A percentile compares a stretch with the other conserved stretches of the same genome.
Evolutionary conservation across 2,329 filamentous ascomycete genomes (phyloP).

Genomic region (Fusarium humuli): DNA sequence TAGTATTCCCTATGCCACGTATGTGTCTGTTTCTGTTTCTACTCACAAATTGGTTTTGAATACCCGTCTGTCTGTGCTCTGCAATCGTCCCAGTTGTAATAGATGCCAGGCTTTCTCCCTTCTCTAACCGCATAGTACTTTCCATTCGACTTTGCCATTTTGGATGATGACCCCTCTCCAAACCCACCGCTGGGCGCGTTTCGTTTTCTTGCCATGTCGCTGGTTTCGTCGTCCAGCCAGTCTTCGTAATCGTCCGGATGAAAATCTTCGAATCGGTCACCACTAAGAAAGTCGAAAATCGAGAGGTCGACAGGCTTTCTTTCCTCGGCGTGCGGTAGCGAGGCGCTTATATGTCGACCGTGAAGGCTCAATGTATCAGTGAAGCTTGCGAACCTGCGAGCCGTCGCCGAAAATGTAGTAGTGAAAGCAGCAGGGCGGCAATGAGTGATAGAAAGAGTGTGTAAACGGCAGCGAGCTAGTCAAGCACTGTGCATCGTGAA

Average conservation of each 20-base stretch:
- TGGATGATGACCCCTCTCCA: constrained; percentile 45
- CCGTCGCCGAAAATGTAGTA: constrained; percentile 23
- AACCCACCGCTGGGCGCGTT: constrained; percentile 35
- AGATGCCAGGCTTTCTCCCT: constrained; percentile 70
- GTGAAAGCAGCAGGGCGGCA: constrained; percentile 8
- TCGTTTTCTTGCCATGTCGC: constrained; percentile 50
- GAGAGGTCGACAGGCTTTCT: constrained; percentile 31
- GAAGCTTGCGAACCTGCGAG: constrained; percentile 30
- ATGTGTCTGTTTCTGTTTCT: background rate
- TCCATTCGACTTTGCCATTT: constrained; percentile 63
- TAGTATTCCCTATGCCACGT: background rate
- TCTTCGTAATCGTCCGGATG: constrained; percentile 11
- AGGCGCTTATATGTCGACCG: constrained; percentile 20
- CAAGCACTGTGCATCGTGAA: constrained; percentile 47
- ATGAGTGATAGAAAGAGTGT: constrained; percentile 41
- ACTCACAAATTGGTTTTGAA: constrained; percentile 75
- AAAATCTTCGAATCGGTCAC: constrained; percentile 4
- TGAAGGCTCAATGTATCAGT: constrained; percentile 6
- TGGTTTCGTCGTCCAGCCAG: constrained; percentile 8
- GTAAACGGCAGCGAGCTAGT: constrained; percentile 41
- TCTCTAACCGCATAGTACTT: constrained; percentile 74
- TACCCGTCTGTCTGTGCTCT: constrained; percentile 70
- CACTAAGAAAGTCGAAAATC: constrained; percentile 42
- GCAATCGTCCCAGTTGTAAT: constrained; percentile 70
- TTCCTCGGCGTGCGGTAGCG: constrained; percentile 30